These are phyloP conservation scores for Solanum boliviense DNA, from an alignment of 257 asterid species.

Conservation along the genomic window DNA sequence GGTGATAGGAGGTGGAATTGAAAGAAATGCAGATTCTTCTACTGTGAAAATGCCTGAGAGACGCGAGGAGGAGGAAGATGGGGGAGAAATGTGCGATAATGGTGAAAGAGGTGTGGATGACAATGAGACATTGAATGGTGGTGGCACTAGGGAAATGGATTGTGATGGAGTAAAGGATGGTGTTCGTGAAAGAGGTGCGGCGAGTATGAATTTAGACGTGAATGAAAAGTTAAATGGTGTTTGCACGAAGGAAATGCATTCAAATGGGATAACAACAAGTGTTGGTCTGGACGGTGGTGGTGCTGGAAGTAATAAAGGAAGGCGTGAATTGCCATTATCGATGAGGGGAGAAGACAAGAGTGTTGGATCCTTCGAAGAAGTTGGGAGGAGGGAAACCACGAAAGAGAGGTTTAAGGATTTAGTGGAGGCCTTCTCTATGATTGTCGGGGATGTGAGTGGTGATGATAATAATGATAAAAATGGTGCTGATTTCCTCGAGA, in stretches of 20 bases:
- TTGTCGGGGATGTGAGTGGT: not conserved
- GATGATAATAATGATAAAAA: not conserved
- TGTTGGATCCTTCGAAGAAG: not conserved
- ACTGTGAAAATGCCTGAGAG: not conserved
- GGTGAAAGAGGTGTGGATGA: conserved; percentile 1
- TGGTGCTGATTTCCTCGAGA: conserved; percentile 17
- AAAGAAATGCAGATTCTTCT: not conserved
- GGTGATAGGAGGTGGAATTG: conserved; percentile 1
- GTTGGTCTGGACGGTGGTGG: not conserved
- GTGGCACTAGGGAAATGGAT: not conserved
- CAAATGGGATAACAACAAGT: not conserved
- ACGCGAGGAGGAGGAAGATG: not conserved
- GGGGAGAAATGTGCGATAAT: not conserved
- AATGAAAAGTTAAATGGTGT: not conserved
- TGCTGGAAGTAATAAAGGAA: not conserved
- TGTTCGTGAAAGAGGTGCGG: not conserved
- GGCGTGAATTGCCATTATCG: conserved; percentile 23
- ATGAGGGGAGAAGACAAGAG: conserved; percentile 8
- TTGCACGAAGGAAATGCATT: not conserved
- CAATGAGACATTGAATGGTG: conserved; percentile 4
- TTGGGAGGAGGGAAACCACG: not conserved
- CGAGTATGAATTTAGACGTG: not conserved
- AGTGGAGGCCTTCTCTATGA: not conserved
- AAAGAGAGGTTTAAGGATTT: not conserved
- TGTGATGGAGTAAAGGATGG: not conserved